Evolutionary conservation across 2,329 filamentous ascomycete genomes (phyloP).

Genomic region (Phialocephala sp.): DNA sequence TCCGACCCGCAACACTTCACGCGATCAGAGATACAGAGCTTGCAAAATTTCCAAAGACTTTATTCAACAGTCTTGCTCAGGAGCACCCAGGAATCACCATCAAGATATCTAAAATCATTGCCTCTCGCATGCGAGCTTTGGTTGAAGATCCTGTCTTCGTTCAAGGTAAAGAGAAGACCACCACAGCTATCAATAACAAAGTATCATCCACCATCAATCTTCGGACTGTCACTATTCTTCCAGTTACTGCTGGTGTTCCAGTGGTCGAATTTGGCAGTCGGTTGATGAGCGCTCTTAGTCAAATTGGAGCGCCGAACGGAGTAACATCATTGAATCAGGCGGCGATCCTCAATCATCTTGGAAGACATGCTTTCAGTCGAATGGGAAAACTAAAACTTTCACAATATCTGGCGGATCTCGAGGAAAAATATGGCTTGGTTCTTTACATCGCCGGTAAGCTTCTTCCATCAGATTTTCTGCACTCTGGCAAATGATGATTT

Average conservation of each 20-base stretch:
- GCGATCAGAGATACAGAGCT: slow-evolving; percentile 96
- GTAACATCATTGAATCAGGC: slow-evolving; percentile 93
- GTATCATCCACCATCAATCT: slow-evolving; percentile 89
- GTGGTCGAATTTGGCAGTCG: slow-evolving; percentile 94
- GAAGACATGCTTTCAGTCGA: slow-evolving; percentile 93
- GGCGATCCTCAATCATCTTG: slow-evolving; percentile 91
- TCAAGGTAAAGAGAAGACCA: slow-evolving; percentile 66
- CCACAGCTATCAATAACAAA: slow-evolving; percentile 64
- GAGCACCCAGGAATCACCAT: slow-evolving; percentile 98
- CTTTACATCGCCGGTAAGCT: slow-evolving; percentile 83
- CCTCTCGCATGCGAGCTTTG: slow-evolving; percentile 87
- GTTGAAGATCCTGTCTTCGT: slow-evolving; percentile 80
- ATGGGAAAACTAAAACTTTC: slow-evolving; percentile 97
- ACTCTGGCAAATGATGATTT: slow-evolving; percentile 50
- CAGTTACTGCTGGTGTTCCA: slow-evolving; percentile 88
- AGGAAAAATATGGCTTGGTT: slow-evolving; percentile 96
- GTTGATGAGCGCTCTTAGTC: slow-evolving; percentile 83
- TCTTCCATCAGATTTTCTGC: slow-evolving; percentile 14
- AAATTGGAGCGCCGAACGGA: slow-evolving; percentile 88
- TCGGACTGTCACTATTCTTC: slow-evolving; percentile 88
- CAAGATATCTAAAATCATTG: slow-evolving; percentile 98
- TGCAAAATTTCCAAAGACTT: slow-evolving; percentile 91
- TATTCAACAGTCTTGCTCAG: slow-evolving; percentile 97
- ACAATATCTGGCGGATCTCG: slow-evolving; percentile 93
- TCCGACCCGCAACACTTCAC: slow-evolving; percentile 87